Evolutionary conservation across 305 asterid species (phyloP).

Genomic region (Nicotiana rustica): DNA sequence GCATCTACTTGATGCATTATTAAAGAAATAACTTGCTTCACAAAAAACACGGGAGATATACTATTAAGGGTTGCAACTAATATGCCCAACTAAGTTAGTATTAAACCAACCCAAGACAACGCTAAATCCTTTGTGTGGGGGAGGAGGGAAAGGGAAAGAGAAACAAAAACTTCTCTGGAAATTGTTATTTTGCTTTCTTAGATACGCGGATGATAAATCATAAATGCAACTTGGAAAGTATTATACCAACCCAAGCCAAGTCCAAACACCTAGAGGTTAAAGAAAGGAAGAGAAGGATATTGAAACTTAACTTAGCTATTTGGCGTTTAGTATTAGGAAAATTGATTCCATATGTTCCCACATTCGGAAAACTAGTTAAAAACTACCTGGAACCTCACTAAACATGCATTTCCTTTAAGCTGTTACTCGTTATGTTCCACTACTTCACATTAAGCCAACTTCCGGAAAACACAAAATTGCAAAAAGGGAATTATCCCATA

Average conservation of each 20-base stretch:
- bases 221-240: neutral
- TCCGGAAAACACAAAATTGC: neutral
- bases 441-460: neutral
- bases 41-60: neutral
- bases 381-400: neutral
- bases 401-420: neutral
- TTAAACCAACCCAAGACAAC: neutral
- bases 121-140: neutral
- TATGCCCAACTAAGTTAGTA: neutral
- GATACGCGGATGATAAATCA: neutral
- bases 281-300: neutral
- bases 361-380: neutral
- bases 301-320: no score
- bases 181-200: neutral
- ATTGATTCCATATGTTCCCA: neutral
- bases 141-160: neutral
- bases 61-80: neutral
- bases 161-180: neutral
- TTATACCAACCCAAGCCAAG: neutral
- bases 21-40: neutral
- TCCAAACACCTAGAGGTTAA: neutral
- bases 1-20: slow-evolving; percentile 16
- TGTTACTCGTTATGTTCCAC: neutral
- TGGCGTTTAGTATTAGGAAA: neutral
- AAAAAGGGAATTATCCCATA: neutral